Evolutionary conservation across 179 eudicot species (phyloP).

Genomic region (Beta macrorhiza): DNA sequence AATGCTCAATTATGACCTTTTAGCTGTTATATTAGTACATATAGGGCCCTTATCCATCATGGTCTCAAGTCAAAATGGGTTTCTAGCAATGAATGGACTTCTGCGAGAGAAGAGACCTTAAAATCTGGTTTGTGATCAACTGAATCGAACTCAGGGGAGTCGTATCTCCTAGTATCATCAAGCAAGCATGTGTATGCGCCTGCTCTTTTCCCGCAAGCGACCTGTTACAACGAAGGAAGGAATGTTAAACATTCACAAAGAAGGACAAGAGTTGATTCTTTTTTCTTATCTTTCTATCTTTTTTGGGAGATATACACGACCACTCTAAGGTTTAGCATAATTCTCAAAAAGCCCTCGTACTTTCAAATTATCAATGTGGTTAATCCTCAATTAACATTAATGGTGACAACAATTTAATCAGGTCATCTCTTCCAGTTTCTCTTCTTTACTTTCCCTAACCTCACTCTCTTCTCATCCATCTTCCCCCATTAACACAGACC

Average conservation of each 20-base stretch:
- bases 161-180: conserved; percentile 77
- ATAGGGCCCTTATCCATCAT: conserved; percentile 19
- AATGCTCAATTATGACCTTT: conserved; percentile 3
- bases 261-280: not conserved
- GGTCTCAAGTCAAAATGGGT: conserved; percentile 53
- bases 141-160: conserved; percentile 50
- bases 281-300: not conserved
- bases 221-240: conserved; percentile 37
- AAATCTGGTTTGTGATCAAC: conserved; percentile 66
- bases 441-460: not conserved
- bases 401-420: not conserved
- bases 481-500: not conserved
- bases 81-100: conserved; percentile 52
- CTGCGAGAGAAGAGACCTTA: conserved; percentile 63
- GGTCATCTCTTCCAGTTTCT: not conserved
- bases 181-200: conserved; percentile 78
- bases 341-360: not conserved
- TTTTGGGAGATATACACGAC: not conserved
- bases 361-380: not conserved
- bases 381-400: not conserved
- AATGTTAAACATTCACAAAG: not conserved
- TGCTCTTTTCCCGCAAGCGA: conserved; percentile 77
- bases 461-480: not conserved
- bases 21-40: conserved; percentile 3
- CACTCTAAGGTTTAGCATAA: not conserved